Conservation (phyloP, 1,139 yeast species). For the Candida neerlandica region DNA sequence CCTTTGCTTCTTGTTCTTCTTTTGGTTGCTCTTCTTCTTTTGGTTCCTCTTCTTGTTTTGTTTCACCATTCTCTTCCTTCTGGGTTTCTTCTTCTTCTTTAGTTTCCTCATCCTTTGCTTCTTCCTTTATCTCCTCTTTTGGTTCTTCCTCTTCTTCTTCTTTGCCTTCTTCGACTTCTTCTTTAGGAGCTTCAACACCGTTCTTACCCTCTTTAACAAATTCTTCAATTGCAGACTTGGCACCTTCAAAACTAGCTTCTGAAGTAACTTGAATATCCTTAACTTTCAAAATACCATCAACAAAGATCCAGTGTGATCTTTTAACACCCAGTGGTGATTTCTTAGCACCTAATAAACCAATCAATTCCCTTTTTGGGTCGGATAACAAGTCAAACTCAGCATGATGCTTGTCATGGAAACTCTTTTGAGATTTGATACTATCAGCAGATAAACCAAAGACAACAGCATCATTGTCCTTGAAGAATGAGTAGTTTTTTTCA, state of each 20-base stretch:
- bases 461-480: conserved; percentile 51
- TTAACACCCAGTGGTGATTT: conserved; percentile 76
- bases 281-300: conserved; percentile 68
- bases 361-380: conserved; percentile 72
- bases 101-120: neutral
- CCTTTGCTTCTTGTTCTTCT: conserved; percentile 2
- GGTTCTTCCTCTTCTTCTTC: conserved; percentile 12
- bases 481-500: conserved; percentile 62
- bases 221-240: conserved; percentile 55
- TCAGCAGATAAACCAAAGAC: conserved; percentile 78
- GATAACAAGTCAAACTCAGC: conserved; percentile 74
- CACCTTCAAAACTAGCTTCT: conserved; percentile 68
- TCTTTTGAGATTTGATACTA: conserved; percentile 70
- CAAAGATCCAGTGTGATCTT: conserved; percentile 89
- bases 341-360: conserved; percentile 79
- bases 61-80: conserved; percentile 16
- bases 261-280: conserved; percentile 76
- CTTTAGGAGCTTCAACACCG: conserved; percentile 14
- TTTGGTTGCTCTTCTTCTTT: conserved; percentile 4
- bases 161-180: conserved; percentile 12
- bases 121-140: conserved; percentile 6
- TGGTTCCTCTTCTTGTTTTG: conserved; percentile 3
- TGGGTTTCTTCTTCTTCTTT: conserved; percentile 11
- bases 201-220: conserved; percentile 21
- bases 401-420: conserved; percentile 69